These are phyloP conservation scores for Picea mariana DNA, from an alignment of 83 land plant genomes.

Conservation along the genomic window DNA sequence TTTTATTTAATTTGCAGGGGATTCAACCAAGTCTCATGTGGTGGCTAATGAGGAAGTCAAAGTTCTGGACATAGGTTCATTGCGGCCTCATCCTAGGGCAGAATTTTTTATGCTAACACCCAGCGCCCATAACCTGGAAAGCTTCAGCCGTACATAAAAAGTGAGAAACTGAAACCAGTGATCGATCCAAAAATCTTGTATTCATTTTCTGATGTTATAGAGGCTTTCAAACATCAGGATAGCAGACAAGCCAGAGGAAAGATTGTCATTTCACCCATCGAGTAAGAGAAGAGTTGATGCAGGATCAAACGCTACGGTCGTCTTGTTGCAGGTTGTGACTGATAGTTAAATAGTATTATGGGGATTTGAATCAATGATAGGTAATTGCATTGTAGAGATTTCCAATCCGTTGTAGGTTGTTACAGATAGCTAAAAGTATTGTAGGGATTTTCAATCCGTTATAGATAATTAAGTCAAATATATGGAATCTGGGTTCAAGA, in stretches of 20 bases:
- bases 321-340: too few species aligned
- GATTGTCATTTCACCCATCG: slow-evolving; percentile 32
- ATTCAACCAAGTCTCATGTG: slow-evolving; percentile 24
- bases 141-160: slow-evolving; percentile 35
- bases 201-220: slow-evolving; percentile 25
- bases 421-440: too few species aligned
- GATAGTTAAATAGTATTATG: too few species aligned
- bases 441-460: too few species aligned
- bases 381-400: too few species aligned
- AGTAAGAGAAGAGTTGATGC: too few species aligned
- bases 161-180: slow-evolving; percentile 36
- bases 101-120: slow-evolving; percentile 20
- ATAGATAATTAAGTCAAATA: too few species aligned
- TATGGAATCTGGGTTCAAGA: too few species aligned
- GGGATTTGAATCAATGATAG: too few species aligned
- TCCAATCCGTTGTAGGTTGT: too few species aligned
- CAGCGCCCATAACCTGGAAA: slow-evolving; percentile 27
- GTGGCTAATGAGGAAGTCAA: slow-evolving; percentile 36
- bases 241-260: slow-evolving; percentile 51
- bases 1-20: too few species aligned
- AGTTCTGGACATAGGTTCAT: slow-evolving; percentile 25
- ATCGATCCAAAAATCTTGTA: slow-evolving; percentile 46
- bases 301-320: too few species aligned
- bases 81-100: slow-evolving; percentile 6
- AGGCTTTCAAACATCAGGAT: slow-evolving; percentile 49